Conservation (phyloP, 2,329 filamentous ascomycete genomes). For the Monilinia polystroma region DNA sequence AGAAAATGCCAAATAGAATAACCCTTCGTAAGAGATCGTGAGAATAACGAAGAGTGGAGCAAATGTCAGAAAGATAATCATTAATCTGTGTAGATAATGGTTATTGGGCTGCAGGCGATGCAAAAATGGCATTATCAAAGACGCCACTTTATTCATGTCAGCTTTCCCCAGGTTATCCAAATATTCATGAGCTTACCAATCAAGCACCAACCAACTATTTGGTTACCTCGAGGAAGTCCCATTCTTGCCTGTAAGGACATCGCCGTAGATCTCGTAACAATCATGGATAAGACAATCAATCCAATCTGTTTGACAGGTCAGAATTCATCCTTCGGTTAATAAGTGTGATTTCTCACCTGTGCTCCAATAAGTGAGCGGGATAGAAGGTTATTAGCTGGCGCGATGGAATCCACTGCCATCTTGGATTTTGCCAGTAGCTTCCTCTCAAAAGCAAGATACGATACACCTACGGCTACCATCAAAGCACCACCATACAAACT, state of each 20-base stretch:
- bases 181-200: conserved; percentile 54
- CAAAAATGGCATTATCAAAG: conserved; percentile 76
- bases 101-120: conserved; percentile 77
- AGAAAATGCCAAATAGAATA: conserved; percentile 92
- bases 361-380: conserved; percentile 62
- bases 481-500: conserved; percentile 73
- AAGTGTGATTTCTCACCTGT: conserved; percentile 50
- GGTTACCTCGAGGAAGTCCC: conserved; percentile 83
- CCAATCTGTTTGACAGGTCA: conserved; percentile 56
- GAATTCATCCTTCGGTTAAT: neutral
- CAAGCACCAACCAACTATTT: conserved; percentile 80
- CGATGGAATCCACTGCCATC: conserved; percentile 32
- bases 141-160: conserved; percentile 53
- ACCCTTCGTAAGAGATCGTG: conserved; percentile 93
- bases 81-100: conserved; percentile 85
- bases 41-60: conserved; percentile 93
- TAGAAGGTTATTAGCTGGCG: conserved; percentile 46
- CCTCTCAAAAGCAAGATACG: conserved; percentile 81
- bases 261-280: conserved; percentile 85
- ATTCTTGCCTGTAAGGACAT: conserved; percentile 79
- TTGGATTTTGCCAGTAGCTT: conserved; percentile 34
- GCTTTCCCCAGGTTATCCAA: conserved; percentile 24
- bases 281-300: conserved; percentile 74
- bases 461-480: conserved; percentile 73
- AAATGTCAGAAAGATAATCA: conserved; percentile 88